These are phyloP conservation scores for Ogataea sp. DNA, from an alignment of 805 yeast species.

Conservation along the genomic window DNA sequence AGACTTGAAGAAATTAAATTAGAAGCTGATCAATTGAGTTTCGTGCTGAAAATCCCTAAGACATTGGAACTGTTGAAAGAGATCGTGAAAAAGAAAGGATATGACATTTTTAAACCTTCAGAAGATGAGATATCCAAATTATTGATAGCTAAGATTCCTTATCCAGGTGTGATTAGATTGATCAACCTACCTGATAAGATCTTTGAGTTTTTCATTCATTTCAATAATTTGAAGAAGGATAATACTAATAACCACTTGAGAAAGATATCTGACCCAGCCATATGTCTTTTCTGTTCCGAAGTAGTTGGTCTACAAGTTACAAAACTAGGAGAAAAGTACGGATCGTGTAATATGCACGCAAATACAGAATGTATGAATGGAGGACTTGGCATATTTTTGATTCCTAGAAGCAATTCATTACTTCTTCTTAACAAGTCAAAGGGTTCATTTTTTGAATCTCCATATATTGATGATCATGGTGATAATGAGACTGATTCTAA, in stretches of 20 bases:
- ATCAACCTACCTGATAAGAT: conserved; percentile 58
- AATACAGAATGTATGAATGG: conserved; percentile 54
- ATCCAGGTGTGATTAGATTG: conserved; percentile 58
- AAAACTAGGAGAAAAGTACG: conserved; percentile 46
- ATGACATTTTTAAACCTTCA: conserved; percentile 4
- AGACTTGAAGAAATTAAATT: conserved; percentile 13
- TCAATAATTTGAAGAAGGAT: conserved; percentile 39
- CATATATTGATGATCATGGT: conserved; percentile 81
- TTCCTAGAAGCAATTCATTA: conserved; percentile 62
- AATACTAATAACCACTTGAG: conserved; percentile 12
- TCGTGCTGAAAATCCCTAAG: conserved; percentile 38
- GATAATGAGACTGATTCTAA: conserved; percentile 71
- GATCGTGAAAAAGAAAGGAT: conserved; percentile 11
- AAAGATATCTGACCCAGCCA: conserved; percentile 63
- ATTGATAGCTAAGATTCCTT: conserved; percentile 31
- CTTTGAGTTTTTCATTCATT: conserved; percentile 59
- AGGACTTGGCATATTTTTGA: conserved; percentile 60
- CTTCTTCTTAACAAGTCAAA: conserved; percentile 61
- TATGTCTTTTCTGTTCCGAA: conserved; percentile 77
- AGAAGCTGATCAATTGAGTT: conserved; percentile 50
- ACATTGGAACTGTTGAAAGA: conserved; percentile 19
- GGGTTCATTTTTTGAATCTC: conserved; percentile 81
- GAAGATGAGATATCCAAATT: conserved; percentile 3
- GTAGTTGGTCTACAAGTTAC: conserved; percentile 59
- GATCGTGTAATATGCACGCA: conserved; percentile 76